Base-by-base conservation (phyloP, 73 alveolate genomes). In the Paramecium bursaria region DNA sequence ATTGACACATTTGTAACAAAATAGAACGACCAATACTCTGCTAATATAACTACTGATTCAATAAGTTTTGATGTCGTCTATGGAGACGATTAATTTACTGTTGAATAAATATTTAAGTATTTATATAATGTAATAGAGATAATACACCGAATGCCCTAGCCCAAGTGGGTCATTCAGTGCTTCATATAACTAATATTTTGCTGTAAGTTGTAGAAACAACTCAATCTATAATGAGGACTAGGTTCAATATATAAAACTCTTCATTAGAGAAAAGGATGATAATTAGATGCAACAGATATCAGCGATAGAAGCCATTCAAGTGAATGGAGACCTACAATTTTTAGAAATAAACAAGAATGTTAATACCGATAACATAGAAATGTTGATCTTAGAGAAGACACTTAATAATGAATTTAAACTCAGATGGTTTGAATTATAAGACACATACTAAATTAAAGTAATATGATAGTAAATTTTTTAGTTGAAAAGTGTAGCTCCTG, bases 31-130 rank as follows among this genome's bases (percentile, higher is more conserved):
- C 19, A 29, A 4, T 11, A 11, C 21, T 14, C 82, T 13, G 17
- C 33, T 39, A 67, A 67, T 67, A 57, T 67, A 0, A 67, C 82
- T 0, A 67, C 82, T 7, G 82, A 67, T 67, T 67, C 82, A 3
- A 25, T 67, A 0, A 67, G 82, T 39, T 67, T 67, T 67, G 82
- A 67, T 35, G 15, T 67, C 22, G 82, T 67, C 19, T 17, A 35
- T 11, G 22, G 21, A 15, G 5, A 67, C 9, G 46, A 26, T 0
- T 7, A 29, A 15, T 39, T 33, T 39, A 35, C 33, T 14, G 35
- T 67, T 67, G 82, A 67, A 67, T 42, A 67, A 47, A 67, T 67
- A 30, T 67, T 67, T 44, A 67, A 67, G 55, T 67, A 31, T 21
- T 0, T n/a, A 0, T 5, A 2, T 29, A 27, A 57, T 11, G 13